Conservation (phyloP, 345 rosid genomes). For the Corymbia maculata region DNA sequence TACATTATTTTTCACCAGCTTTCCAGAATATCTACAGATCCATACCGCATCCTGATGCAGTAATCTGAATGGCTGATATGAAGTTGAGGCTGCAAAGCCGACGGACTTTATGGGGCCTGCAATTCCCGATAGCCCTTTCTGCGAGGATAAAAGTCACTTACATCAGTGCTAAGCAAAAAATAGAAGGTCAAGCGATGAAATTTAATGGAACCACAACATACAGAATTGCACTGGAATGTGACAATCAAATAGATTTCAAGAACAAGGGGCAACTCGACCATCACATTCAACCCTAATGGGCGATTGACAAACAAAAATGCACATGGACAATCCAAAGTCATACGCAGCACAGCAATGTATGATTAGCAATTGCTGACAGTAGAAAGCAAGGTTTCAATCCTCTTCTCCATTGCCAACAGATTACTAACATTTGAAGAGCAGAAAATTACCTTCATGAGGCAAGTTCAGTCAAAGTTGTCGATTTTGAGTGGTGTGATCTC, state of each 20-base stretch:
- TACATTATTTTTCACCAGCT: background rate
- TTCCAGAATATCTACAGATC: background rate
- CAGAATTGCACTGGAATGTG: background rate
- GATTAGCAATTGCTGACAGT: background rate
- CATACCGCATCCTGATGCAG: background rate
- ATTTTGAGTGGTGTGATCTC: constrained; percentile 57
- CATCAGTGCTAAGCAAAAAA: background rate
- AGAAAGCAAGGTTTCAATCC: background rate
- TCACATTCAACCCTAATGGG: background rate
- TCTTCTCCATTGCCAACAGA: background rate
- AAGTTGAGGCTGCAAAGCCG: background rate
- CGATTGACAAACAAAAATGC: background rate
- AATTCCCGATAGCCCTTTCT: background rate
- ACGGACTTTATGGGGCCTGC: background rate
- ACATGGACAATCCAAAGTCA: background rate
- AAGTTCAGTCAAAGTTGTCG: constrained; percentile 56
- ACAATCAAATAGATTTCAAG: background rate
- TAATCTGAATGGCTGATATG: background rate
- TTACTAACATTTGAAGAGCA: background rate
- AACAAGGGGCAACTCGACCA: background rate
- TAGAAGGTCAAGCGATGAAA: background rate
- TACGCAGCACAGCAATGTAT: background rate
- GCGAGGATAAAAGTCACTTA: background rate
- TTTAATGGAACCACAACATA: background rate
- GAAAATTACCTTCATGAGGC: background rate